These are phyloP conservation scores for Claviceps monticola DNA, from an alignment of 2,329 filamentous ascomycete species.

Conservation along the genomic window DNA sequence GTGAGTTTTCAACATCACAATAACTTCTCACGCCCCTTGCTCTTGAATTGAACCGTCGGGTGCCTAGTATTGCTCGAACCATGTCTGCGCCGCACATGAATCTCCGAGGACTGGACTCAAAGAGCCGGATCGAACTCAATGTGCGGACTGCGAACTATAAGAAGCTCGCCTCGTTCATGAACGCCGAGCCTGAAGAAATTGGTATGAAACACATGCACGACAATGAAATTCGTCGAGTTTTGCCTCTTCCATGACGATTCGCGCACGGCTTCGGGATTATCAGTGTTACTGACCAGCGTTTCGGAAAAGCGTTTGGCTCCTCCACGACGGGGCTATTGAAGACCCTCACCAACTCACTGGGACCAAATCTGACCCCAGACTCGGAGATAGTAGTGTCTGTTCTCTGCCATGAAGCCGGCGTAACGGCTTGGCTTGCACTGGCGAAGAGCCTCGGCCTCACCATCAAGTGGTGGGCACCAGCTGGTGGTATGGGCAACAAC, in stretches of 20 bases:
- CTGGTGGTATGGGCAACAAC: slow-evolving; percentile 8
- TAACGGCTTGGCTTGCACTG: slow-evolving; percentile 58
- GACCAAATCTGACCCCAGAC: slow-evolving; percentile 18
- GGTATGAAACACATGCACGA: background rate
- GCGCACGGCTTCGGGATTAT: background rate
- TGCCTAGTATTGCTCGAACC: slow-evolving; percentile 3
- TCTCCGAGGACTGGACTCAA: slow-evolving; percentile 6
- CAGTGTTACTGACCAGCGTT: background rate
- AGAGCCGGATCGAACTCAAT: slow-evolving; percentile 2
- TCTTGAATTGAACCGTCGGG: background rate
- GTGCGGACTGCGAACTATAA: background rate
- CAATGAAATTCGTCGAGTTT: too few species aligned
- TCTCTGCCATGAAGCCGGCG: slow-evolving; percentile 67
- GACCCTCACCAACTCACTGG: slow-evolving; percentile 46
- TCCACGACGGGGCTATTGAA: slow-evolving; percentile 67
- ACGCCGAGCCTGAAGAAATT: slow-evolving; percentile 1
- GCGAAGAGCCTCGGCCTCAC: slow-evolving; percentile 45
- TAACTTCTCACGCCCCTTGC: too few species aligned
- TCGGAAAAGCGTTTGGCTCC: slow-evolving; percentile 43
- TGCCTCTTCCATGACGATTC: background rate
- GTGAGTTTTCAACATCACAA: background rate
- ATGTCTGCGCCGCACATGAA: slow-evolving; percentile 7
- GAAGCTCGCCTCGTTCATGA: slow-evolving; percentile 5
- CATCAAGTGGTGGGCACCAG: slow-evolving; percentile 57
- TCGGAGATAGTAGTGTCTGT: slow-evolving; percentile 54